Percentiles rank a stretch among this genome's conserved stretches.
These are phyloP conservation scores for Heteromeles arbutifolia DNA, from an alignment of 306 rosid species.

Conservation along the genomic window DNA sequence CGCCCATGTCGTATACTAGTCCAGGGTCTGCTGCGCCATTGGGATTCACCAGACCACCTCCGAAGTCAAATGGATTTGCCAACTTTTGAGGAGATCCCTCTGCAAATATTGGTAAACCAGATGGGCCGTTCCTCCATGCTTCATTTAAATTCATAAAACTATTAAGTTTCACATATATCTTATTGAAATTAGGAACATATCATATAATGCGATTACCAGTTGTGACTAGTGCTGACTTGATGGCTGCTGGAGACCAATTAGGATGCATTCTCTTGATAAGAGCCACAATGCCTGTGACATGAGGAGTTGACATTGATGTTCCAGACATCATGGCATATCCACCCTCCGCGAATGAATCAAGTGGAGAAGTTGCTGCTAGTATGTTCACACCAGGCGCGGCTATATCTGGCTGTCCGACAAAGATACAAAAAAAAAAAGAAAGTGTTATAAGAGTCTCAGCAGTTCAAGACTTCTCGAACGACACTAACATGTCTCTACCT, in stretches of 20 bases:
- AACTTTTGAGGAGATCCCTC: slow-evolving; percentile 41
- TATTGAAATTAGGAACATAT: neutral
- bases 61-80: slow-evolving; percentile 43
- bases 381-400: slow-evolving; percentile 48
- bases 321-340: slow-evolving; percentile 29
- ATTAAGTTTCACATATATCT: neutral
- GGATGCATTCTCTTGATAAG: slow-evolving; percentile 39
- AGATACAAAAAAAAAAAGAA: neutral
- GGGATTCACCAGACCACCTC: slow-evolving; percentile 48
- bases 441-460: neutral
- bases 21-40: slow-evolving; percentile 46
- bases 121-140: slow-evolving; percentile 37
- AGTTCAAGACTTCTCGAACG: too few relatives aligned
- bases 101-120: slow-evolving; percentile 29
- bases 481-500: neutral
- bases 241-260: slow-evolving; percentile 50
- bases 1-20: slow-evolving; percentile 40
- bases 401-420: slow-evolving; percentile 38
- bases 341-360: neutral
- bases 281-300: slow-evolving; percentile 41
- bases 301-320: slow-evolving; percentile 58
- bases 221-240: slow-evolving; percentile 47
- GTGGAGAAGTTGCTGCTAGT: slow-evolving; percentile 25
- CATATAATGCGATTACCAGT: slow-evolving; percentile 26
- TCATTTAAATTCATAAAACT: slow-evolving; percentile 9